Conservation (phyloP, 495 filamentous ascomycete genomes). For the Polyplosphaeria fusca region DNA sequence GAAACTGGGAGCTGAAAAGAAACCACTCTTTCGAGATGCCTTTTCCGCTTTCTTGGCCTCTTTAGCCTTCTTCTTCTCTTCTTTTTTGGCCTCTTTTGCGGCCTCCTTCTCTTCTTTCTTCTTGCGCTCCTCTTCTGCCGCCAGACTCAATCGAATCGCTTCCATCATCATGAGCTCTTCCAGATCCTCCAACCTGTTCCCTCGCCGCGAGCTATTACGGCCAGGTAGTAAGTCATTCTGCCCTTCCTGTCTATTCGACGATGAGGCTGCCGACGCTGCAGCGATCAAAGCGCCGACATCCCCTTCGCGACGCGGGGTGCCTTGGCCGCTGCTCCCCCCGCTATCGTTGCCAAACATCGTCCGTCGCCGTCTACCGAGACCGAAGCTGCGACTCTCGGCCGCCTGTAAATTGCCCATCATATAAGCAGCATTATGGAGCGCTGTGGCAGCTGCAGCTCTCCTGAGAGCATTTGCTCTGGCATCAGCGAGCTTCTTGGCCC, state of each 20-base stretch:
- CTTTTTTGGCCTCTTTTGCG: slow-evolving; percentile 74
- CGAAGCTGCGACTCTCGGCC: slow-evolving; percentile 47
- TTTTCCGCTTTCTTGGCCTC: slow-evolving; percentile 67
- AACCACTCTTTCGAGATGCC: slow-evolving; percentile 64
- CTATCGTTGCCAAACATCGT: slow-evolving; percentile 42
- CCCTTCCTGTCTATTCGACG: slow-evolving; percentile 40
- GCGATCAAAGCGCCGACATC: slow-evolving; percentile 29
- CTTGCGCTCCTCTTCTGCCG: slow-evolving; percentile 84
- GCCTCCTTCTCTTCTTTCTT: slow-evolving; percentile 76
- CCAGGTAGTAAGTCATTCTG: slow-evolving; percentile 48
- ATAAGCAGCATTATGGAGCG: slow-evolving; percentile 91
- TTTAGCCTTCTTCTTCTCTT: slow-evolving; percentile 72
- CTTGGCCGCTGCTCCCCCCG: slow-evolving; percentile 39
- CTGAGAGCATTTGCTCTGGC: slow-evolving; percentile 80
- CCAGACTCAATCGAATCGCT: slow-evolving; percentile 83
- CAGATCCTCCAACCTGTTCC: slow-evolving; percentile 71
- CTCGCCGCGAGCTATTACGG: slow-evolving; percentile 57
- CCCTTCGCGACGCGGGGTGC: slow-evolving; percentile 36
- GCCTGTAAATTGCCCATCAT: slow-evolving; percentile 68
- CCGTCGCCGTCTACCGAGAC: slow-evolving; percentile 41
- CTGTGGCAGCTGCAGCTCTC: slow-evolving; percentile 88
- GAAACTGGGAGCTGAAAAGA: slow-evolving; percentile 5
- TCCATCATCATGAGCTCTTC: slow-evolving; percentile 99
- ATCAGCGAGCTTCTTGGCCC: slow-evolving; percentile 82
- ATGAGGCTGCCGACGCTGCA: slow-evolving; percentile 17